These are phyloP conservation scores for Magnaporthiopsis rhizophila DNA, from an alignment of 2,329 filamentous ascomycete genomes.

Conservation along the genomic window DNA sequence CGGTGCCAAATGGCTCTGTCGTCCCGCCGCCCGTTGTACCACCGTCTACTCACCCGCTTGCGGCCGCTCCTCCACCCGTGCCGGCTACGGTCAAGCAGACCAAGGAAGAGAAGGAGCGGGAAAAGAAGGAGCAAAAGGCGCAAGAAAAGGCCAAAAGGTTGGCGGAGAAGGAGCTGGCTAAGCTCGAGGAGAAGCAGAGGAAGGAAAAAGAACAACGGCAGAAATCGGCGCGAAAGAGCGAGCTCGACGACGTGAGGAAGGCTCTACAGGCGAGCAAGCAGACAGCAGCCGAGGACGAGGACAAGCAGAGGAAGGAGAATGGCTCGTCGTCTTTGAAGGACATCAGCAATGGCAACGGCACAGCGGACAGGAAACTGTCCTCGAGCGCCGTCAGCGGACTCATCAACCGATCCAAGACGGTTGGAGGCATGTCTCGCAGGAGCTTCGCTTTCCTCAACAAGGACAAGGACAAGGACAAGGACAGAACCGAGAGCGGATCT, in stretches of 20 bases:
- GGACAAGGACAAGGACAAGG: conserved; percentile 26
- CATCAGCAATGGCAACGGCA: not conserved
- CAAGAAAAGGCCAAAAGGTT: conserved; percentile 39
- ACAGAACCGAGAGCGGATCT: conserved; percentile 5
- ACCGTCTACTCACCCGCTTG: conserved; percentile 19
- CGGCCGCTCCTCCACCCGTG: conserved; percentile 21
- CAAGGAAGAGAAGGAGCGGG: conserved; percentile 56
- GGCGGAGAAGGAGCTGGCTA: conserved; percentile 37
- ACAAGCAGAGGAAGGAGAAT: conserved; percentile 31
- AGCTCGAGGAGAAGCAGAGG: conserved; percentile 34
- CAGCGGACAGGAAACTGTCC: not conserved
- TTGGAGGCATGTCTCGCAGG: conserved; percentile 64
- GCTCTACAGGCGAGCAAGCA: conserved; percentile 60
- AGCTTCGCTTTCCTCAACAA: conserved; percentile 61
- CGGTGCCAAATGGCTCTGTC: conserved; percentile 42
- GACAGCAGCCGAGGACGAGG: conserved; percentile 51
- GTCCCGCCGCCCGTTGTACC: conserved; percentile 20
- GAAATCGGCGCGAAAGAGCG: conserved; percentile 37
- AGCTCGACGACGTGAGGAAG: conserved; percentile 53
- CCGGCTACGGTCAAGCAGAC: conserved; percentile 21
- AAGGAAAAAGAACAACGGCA: conserved; percentile 26
- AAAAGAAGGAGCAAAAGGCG: conserved; percentile 60
- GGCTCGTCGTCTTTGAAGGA: conserved; percentile 22
- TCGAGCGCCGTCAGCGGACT: conserved; percentile 26
- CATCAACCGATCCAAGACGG: conserved; percentile 57